phyloP scores from a whole-genome alignment of 2,329 filamentous ascomycete genomes.

The Colletotrichum navitas region DNA sequence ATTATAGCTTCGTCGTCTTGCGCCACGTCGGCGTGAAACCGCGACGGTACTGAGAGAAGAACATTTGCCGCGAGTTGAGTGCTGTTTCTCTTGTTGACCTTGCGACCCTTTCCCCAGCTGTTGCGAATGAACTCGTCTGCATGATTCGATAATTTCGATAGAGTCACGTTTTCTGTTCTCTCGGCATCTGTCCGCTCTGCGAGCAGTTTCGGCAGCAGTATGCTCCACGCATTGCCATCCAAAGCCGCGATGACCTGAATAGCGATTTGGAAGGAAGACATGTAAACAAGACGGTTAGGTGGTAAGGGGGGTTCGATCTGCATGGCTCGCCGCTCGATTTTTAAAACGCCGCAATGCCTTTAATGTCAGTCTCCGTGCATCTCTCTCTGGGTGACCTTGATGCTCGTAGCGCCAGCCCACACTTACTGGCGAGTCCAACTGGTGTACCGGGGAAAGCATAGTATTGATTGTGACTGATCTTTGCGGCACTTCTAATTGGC shows the following conservation, averaged over 20 bases:
- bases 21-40: constrained; percentile 73
- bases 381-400: neutral
- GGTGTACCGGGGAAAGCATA: neutral
- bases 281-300: constrained; percentile 73
- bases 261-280: constrained; percentile 80
- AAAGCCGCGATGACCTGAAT: constrained; percentile 77
- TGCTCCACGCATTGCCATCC: constrained; percentile 76
- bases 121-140: constrained; percentile 78
- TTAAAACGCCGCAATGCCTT: constrained; percentile 75
- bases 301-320: constrained; percentile 75
- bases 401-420: neutral
- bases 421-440: neutral
- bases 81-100: constrained; percentile 72
- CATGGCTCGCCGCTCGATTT: constrained; percentile 77
- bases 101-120: constrained; percentile 73
- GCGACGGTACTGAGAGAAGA: constrained; percentile 73
- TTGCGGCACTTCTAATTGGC: neutral
- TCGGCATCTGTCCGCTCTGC: constrained; percentile 76
- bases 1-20: constrained; percentile 63
- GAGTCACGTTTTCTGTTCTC: constrained; percentile 61
- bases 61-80: constrained; percentile 80
- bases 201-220: constrained; percentile 75
- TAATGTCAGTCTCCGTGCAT: constrained; percentile 69
- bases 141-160: constrained; percentile 61
- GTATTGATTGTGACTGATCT: neutral